Conservation (phyloP, 202 grass and related monocot genomes). For the Thinopyrum obtusiflorum region DNA sequence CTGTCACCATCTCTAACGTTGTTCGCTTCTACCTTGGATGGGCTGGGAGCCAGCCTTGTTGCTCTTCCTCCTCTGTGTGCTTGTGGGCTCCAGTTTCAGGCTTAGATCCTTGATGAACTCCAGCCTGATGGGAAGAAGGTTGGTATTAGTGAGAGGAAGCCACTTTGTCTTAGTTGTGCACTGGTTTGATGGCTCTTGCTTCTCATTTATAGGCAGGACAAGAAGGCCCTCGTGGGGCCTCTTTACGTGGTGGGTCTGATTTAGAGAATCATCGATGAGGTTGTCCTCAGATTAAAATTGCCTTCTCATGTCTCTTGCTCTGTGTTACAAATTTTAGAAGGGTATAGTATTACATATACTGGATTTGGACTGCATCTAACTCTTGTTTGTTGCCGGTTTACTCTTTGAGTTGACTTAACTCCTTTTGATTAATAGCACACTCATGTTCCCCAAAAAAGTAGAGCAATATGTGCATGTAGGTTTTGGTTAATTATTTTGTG, state of each 20-base stretch:
- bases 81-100: constrained; percentile 16
- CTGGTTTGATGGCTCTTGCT: constrained; percentile 31
- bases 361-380: constrained; percentile 18
- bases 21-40: constrained; percentile 22
- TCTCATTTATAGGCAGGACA: constrained; percentile 42
- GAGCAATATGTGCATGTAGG: neutral
- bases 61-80: constrained; percentile 12
- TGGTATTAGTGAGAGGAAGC: neutral
- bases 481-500: neutral
- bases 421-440: neutral
- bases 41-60: constrained; percentile 9
- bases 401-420: neutral
- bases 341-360: neutral
- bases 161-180: constrained; percentile 20
- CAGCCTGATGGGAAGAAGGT: constrained; percentile 4
- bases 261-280: neutral
- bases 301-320: neutral
- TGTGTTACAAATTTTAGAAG: neutral
- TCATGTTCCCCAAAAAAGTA: neutral
- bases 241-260: neutral
- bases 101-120: constrained; percentile 1
- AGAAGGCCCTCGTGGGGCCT: neutral
- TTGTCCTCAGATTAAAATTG: neutral
- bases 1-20: constrained; percentile 12
- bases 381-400: neutral